Conservation (phyloP, 345 rosid species). For the Angophora floribunda region DNA sequence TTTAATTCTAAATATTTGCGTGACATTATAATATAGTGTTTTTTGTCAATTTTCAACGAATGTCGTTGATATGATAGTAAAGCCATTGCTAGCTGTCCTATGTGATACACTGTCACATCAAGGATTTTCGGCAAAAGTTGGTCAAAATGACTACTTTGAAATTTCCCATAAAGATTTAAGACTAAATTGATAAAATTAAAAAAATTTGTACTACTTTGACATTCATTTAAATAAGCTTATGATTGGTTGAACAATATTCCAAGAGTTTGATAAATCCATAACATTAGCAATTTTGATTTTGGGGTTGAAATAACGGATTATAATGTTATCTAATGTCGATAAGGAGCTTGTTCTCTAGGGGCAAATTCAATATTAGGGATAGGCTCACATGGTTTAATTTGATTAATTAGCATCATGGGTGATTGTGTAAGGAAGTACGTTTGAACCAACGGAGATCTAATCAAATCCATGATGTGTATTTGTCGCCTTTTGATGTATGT, state of each 20-base stretch:
- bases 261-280: background rate
- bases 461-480: background rate
- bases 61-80: background rate
- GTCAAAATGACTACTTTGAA: accelerated
- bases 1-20: background rate
- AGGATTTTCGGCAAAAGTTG: background rate
- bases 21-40: background rate
- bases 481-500: background rate
- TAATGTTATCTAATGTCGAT: background rate
- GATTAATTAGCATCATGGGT: background rate
- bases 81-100: accelerated
- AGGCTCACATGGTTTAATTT: background rate
- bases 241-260: background rate
- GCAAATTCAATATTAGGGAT: background rate
- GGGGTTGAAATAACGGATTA: background rate
- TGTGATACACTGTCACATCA: accelerated
- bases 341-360: background rate
- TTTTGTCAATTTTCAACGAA: background rate
- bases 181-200: background rate
- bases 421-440: background rate
- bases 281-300: background rate
- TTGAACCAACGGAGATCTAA: background rate
- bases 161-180: accelerated
- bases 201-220: background rate
- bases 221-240: background rate